These are phyloP conservation scores for Boletus mariae DNA, from an alignment of 1,284 basidiomycete genomes.

Conservation along the genomic window DNA sequence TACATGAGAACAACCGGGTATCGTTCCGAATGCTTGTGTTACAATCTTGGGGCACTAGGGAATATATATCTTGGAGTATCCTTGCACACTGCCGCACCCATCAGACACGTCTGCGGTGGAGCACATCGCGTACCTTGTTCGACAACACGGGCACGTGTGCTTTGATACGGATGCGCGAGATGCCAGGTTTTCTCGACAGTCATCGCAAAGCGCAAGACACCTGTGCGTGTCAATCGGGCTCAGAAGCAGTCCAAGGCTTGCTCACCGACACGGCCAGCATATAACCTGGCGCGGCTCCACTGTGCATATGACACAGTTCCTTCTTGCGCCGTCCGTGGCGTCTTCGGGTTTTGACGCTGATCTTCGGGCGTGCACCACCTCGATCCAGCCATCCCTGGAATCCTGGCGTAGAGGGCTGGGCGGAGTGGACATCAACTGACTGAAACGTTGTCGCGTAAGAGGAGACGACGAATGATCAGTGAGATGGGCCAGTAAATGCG, in stretches of 20 bases:
- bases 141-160: conserved; percentile 72
- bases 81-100: conserved; percentile 53
- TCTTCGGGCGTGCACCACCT: conserved; percentile 25
- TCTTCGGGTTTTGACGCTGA: conserved; percentile 21
- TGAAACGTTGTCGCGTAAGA: conserved; percentile 46
- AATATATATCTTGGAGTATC: conserved; percentile 68
- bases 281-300: conserved; percentile 65
- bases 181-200: conserved; percentile 66
- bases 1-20: conserved; percentile 7
- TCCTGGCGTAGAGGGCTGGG: not conserved
- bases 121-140: conserved; percentile 49
- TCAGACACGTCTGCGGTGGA: conserved; percentile 9
- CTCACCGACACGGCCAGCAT: conserved; percentile 77
- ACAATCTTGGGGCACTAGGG: conserved; percentile 36
- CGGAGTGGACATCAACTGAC: conserved; percentile 30
- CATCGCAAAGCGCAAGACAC: conserved; percentile 70
- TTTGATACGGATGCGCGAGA: conserved; percentile 59
- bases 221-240: conserved; percentile 33
- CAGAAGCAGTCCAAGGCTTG: conserved; percentile 3
- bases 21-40: conserved; percentile 1
- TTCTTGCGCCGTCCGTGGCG: conserved; percentile 34
- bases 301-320: conserved; percentile 71
- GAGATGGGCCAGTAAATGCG: conserved; percentile 51
- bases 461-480: conserved; percentile 38
- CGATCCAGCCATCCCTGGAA: conserved; percentile 24